These are phyloP conservation scores for Bruguiera gymnorhiza DNA, from an alignment of 345 rosid species.

Conservation along the genomic window DNA sequence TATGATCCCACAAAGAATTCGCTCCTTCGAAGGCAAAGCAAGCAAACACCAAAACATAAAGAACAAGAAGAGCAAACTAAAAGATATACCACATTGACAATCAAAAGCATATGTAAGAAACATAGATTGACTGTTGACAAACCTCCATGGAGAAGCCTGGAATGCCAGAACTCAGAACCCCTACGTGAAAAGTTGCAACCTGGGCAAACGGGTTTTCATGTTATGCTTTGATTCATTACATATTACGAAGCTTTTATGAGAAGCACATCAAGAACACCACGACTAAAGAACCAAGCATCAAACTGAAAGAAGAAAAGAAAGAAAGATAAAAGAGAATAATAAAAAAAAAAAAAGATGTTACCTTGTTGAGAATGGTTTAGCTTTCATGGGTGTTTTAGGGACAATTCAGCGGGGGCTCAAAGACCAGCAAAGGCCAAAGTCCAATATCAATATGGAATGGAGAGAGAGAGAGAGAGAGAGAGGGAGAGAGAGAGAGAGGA, in stretches of 20 bases:
- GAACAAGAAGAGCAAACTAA: slow-evolving; percentile 23
- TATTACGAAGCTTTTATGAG: slow-evolving; percentile 11
- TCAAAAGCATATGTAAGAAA: slow-evolving; percentile 15
- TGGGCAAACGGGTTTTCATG: slow-evolving; percentile 40
- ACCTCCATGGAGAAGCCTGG: slow-evolving; percentile 30
- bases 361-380: slow-evolving; percentile 16
- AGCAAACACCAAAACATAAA: neutral
- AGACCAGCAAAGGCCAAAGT: slow-evolving; percentile 1
- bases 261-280: slow-evolving; percentile 5
- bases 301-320: neutral
- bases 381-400: slow-evolving; percentile 5
- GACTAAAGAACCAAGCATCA: slow-evolving; percentile 3
- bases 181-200: slow-evolving; percentile 35
- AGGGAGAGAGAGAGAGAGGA: neutral
- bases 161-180: slow-evolving; percentile 20
- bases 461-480: neutral
- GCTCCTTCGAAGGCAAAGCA: slow-evolving; percentile 5
- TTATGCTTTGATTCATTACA: slow-evolving; percentile 30
- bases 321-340: slow-evolving; percentile 7
- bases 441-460: neutral
- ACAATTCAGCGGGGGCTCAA: neutral
- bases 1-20: slow-evolving; percentile 35
- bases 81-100: slow-evolving; percentile 25
- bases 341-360: neutral
- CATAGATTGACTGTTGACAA: slow-evolving; percentile 6